Base-by-base conservation (phyloP, 352 stramenopile genomes). In the Globisporangium middletonii region DNA sequence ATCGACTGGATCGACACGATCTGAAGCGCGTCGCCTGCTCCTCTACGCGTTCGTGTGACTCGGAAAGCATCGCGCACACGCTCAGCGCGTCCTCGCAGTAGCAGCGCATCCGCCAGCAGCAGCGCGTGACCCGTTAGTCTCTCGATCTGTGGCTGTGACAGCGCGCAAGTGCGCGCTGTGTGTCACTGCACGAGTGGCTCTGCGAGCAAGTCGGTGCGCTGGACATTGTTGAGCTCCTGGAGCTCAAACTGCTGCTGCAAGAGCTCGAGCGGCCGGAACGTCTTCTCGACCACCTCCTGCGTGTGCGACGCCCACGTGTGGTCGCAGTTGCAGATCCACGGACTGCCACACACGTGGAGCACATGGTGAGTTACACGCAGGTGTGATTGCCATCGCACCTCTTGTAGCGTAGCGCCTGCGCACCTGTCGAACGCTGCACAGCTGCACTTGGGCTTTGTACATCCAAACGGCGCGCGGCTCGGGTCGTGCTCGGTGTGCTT, bases 261-360 rank as follows among this genome's bases (percentile, higher is more conserved):
- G 4, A 81, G 57, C 30, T 76, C 65, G 30, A 89, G 67, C 50
- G 65, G 62, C 50, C 72, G 57, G 54, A 82, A 73, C n/a, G 64
- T 49, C 64, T 83, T 86, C 50, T 75, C 62, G n/a, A 92, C 61
- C 11, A 67, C 67, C 37, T 75, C 64, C 55, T 90, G 77, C 2
- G 56, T 49, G 50, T 89, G 81, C 19, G 73, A 61, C 37, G 48
- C 55, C 81, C 77, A 93, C 44, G 83, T 63, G 54, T 92, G 83
- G 63, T 86, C 58, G 69, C 83, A 92, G 43, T 93, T 95, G 67
- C 79, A 93, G 30, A 92, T 72, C 85, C 81, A 93, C 15, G 83
- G 81, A 50, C 77, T 88, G 53, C 42, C 33, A 38, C 33, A 38
- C 33, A 38, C 1, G 30, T 8, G 8, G 15, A 26, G 37, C 27